Evolutionary conservation across 1,284 basidiomycete species (phyloP).

Genomic region (Malassezia obtusa): DNA sequence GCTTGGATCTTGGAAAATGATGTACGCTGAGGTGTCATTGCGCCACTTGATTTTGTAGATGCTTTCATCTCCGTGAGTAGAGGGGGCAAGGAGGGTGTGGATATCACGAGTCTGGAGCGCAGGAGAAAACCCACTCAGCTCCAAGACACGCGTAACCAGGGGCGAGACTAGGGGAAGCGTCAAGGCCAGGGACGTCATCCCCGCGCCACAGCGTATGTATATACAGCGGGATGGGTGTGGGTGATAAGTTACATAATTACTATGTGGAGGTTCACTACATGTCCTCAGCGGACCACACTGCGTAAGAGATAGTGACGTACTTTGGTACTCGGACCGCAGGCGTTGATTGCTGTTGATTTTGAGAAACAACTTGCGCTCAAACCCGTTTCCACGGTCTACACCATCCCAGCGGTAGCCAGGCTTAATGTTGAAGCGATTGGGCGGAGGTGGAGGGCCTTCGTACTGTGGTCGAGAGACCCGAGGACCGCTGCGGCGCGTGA

Average conservation of each 20-base stretch:
- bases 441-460: constrained; percentile 72
- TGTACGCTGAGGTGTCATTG: constrained; percentile 86
- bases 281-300: constrained; percentile 14
- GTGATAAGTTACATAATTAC: neutral
- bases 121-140: constrained; percentile 78
- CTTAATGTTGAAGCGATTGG: constrained; percentile 86
- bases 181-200: constrained; percentile 10
- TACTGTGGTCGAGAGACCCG: constrained; percentile 65
- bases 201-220: neutral
- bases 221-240: neutral
- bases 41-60: constrained; percentile 99
- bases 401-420: constrained; percentile 91
- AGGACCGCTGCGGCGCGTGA: constrained; percentile 57
- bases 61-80: constrained; percentile 66
- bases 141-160: constrained; percentile 87
- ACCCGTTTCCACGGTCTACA: constrained; percentile 68
- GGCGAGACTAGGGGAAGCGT: constrained; percentile 56
- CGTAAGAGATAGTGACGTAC: neutral
- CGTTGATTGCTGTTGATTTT: constrained; percentile 58
- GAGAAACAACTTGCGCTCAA: constrained; percentile 65
- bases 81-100: constrained; percentile 77
- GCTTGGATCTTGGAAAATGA: constrained; percentile 68
- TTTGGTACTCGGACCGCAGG: constrained; percentile 3
- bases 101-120: constrained; percentile 96
- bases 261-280: constrained; percentile 7